Base-by-base conservation (phyloP, 305 asterid species). In the Caryopteris hybrid region DNA sequence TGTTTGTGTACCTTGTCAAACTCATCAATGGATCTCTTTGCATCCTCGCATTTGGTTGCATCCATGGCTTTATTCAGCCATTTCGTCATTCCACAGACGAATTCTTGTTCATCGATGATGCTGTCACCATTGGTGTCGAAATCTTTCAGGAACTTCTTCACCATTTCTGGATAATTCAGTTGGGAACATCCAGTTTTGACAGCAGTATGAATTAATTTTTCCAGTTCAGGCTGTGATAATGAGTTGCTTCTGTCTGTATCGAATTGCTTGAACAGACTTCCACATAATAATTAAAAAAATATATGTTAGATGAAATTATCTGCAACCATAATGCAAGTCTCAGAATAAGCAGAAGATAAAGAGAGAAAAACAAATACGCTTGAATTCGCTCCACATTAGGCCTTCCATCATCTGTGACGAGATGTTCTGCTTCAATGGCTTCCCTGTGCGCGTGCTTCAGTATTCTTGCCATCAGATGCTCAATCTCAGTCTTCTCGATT, bases 401-500 rank as follows among this genome's bases (percentile, higher is more conserved):
- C 58, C 52, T 71, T 70, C 88, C 88, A 66, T 83, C 81, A 47
- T 78, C 79, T 8, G 58, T 55, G 22, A 78, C 70, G 20, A 83
- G 75, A 67, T 61, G 21, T 68, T 78, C 74, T 57, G 69, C 72
- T 76, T 76, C 78, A 68, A 81, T 77, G 14, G 68, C 72, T 71
- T 78, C 77, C 42, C 59, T 70, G 3, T 83, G 80, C 1, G 66
- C 77, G 41, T 80, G 88, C 80, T 76, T 81, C 68, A 83, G 36
- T 57, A 83, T 43, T 56, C 72, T 76, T 25, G 86, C 79, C 86
- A 83, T 83, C 51, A 83, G 38, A 62, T 57, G 80, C 70, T 83
- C 84, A 71, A 83, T 77, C 60, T 78, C 79, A 23, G 64, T 64
- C 18, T 69, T 61, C 29, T 71, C 70, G 6, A 46, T 60, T 57